phyloP scores from a whole-genome alignment of 139 green algal genomes.

The Chlorella sp. region DNA sequence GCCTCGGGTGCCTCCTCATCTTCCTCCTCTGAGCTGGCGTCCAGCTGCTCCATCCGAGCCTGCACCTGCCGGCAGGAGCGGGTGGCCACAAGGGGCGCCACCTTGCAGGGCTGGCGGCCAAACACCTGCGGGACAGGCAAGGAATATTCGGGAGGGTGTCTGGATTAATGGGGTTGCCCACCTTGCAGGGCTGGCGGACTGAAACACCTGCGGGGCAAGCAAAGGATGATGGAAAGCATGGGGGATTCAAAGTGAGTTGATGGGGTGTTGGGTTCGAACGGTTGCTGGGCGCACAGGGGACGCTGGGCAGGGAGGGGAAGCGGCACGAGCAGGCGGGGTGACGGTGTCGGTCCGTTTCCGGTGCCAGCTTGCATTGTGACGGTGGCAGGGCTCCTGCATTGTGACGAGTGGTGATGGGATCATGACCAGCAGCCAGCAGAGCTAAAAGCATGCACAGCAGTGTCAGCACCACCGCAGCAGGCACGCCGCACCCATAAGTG shows the following conservation, averaged over 20 bases:
- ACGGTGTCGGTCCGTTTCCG: no score
- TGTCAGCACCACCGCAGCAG: neutral
- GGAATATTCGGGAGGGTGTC: neutral
- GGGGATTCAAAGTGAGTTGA: no score
- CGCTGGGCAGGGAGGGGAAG: no score
- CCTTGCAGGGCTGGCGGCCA: conserved; percentile 48
- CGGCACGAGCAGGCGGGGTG: no score
- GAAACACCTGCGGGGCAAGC: neutral
- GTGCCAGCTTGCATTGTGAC: no score
- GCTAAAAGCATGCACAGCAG: neutral
- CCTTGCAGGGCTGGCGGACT: no score
- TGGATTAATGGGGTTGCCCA: neutral
- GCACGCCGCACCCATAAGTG: neutral
- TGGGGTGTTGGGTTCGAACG: no score
- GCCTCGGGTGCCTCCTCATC: neutral
- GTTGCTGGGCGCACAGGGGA: no score
- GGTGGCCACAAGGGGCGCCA: conserved; percentile 49
- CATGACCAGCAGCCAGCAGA: neutral
- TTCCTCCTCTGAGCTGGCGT: neutral
- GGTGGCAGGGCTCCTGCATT: no score
- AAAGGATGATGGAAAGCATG: neutral
- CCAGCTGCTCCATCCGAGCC: neutral
- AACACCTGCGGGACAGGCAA: conserved; percentile 36
- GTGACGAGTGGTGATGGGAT: no score
- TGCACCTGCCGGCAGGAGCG: conserved; percentile 47